These are phyloP conservation scores for Vaccinium darrowii DNA, from an alignment of 148 eudicot species.

Conservation along the genomic window DNA sequence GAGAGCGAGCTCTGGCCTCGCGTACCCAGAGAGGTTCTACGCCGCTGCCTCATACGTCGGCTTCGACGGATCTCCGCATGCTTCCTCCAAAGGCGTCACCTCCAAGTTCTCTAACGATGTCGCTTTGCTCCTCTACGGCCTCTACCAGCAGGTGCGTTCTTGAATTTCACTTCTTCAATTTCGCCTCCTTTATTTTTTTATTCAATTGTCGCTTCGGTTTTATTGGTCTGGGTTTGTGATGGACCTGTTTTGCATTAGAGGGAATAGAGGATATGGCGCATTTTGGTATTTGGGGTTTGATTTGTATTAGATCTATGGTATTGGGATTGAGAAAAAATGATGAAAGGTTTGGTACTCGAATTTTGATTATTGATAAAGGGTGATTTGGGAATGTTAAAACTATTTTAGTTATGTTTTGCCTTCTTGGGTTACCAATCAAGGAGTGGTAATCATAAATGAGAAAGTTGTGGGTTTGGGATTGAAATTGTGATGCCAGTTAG, in stretches of 20 bases:
- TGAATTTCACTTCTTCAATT: neutral
- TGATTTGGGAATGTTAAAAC: neutral
- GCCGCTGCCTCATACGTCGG: conserved; percentile 93
- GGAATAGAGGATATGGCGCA: neutral
- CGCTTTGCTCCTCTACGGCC: conserved; percentile 79
- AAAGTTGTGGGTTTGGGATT: neutral
- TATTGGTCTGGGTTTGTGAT: neutral
- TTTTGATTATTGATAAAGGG: neutral
- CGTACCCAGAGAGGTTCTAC: conserved; percentile 82
- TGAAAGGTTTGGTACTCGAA: neutral
- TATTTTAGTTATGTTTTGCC: neutral
- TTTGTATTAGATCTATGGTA: conserved; percentile 17
- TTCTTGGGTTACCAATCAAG: neutral
- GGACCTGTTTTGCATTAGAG: neutral
- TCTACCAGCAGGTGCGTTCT: conserved; percentile 76
- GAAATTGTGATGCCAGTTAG: neutral
- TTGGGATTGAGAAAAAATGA: neutral
- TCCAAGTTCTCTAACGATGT: conserved; percentile 77
- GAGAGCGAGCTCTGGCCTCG: conserved; percentile 63
- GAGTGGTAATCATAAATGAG: neutral
- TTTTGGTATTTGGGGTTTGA: neutral
- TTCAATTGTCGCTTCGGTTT: neutral
- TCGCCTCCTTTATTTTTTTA: neutral
- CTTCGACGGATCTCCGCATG: conserved; percentile 72
- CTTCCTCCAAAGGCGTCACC: conserved; percentile 42